Evolutionary conservation across 2,329 filamentous ascomycete genomes (phyloP).

Genomic region (Alternaria arbusti): DNA sequence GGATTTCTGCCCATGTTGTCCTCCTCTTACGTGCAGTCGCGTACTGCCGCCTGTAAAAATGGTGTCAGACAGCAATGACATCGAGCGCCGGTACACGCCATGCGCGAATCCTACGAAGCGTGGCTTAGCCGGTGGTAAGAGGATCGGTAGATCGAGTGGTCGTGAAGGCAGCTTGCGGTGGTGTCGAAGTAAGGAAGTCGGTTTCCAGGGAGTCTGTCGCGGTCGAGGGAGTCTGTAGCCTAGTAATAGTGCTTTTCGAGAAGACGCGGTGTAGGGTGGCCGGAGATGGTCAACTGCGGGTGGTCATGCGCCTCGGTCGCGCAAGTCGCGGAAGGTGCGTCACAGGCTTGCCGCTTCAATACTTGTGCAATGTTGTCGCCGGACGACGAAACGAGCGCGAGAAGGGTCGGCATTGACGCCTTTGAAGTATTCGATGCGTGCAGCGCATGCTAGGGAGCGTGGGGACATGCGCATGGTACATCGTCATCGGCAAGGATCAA

Average conservation of each 20-base stretch:
- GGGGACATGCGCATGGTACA: slow-evolving; percentile 15
- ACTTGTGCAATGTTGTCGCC: not conserved
- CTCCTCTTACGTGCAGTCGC: slow-evolving; percentile 32
- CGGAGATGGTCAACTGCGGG: slow-evolving; percentile 13
- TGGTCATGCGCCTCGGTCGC: slow-evolving; percentile 29
- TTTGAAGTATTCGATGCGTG: slow-evolving; percentile 1
- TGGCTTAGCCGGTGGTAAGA: slow-evolving; percentile 20
- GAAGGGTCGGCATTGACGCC: not conserved
- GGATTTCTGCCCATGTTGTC: slow-evolving; percentile 13
- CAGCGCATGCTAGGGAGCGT: slow-evolving; percentile 10
- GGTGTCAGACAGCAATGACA: slow-evolving; percentile 48
- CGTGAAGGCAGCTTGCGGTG: not conserved
- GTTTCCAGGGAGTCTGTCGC: not conserved
- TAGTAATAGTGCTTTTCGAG: slow-evolving; percentile 16
- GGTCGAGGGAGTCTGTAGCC: not conserved
- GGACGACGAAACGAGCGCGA: not conserved
- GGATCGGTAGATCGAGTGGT: slow-evolving; percentile 2
- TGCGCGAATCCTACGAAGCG: slow-evolving; percentile 31
- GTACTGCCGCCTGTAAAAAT: slow-evolving; percentile 40
- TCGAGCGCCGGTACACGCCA: slow-evolving; percentile 40
- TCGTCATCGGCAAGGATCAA: slow-evolving; percentile 22
- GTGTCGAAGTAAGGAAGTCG: slow-evolving; percentile 2
- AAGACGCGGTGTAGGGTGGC: slow-evolving; percentile 22
- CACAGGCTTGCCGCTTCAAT: slow-evolving; percentile 8
- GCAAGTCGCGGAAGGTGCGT: slow-evolving; percentile 29